Base-by-base conservation (phyloP, 2,329 filamentous ascomycete species). In the Penicillium sp. region DNA sequence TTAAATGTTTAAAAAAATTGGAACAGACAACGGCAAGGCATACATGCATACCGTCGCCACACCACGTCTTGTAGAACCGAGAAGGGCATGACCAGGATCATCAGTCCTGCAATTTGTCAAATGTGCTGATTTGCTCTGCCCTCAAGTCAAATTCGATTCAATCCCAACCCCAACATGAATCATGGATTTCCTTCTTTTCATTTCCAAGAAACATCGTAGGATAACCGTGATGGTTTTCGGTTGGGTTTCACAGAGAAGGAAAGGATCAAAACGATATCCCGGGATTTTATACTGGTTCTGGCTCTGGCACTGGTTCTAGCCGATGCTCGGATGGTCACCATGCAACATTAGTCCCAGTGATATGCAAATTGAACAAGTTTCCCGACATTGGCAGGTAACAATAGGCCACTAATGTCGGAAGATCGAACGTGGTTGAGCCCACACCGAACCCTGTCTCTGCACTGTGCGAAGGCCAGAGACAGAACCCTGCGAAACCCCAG, bases 1-100 rank as follows among this genome's bases (percentile, higher is more conserved):
- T 5, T 34, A 11, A 34, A 30, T 30, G 10, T 30, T n/a, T 6
- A 35, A 39, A 39, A 30, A 29, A 38, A 44, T 14, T n/a, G 47
- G 41, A 39, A 46, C 10, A 16, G n/a, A 49, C 4, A 48, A 48
- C 35, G 18, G 39, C 47, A 38, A 38, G 48, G 32, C 32, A 32
- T 34, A 42, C 36, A 38, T 46, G 48, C 48, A 51, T 51, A 43
- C 26, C 16, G 18, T 36, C 39, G 26, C 23, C 26, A 32, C 41
- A 47, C n/a, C 49, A 16, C 23, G 36, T 34, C 9, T 32, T 39
- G 19, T 50, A 44, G 27, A 16, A 50, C 40, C 4, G n/a, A 30
- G 19, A 50, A 29, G 13, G 40, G 39, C 19, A 32, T 49, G 32
- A 50, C 32, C 46, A 50, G 18, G 45, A 44, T 41, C 8, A 38